These are phyloP conservation scores for Alisma plantagoaquatica DNA, from an alignment of 106 monocot species.

Conservation along the genomic window DNA sequence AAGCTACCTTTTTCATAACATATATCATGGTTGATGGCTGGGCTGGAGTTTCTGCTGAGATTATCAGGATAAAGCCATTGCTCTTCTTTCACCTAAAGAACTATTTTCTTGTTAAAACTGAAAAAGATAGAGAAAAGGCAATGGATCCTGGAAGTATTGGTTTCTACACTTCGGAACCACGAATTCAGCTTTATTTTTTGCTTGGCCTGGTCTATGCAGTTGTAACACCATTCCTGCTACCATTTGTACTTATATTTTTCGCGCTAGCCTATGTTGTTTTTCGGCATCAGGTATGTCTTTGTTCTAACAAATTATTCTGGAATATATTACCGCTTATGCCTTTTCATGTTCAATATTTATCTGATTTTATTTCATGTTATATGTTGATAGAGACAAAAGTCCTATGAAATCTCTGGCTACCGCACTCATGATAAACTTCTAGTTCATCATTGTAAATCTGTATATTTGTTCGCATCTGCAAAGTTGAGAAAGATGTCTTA, in stretches of 20 bases:
- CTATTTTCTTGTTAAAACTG: slow-evolving; percentile 71
- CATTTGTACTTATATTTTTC: slow-evolving; percentile 66
- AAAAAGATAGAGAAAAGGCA: slow-evolving; percentile 68
- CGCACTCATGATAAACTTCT: too few species aligned
- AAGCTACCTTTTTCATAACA: slow-evolving; percentile 81
- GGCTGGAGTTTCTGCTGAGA: slow-evolving; percentile 68
- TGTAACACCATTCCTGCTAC: slow-evolving; percentile 65
- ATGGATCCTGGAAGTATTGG: slow-evolving; percentile 79
- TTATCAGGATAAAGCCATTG: slow-evolving; percentile 57
- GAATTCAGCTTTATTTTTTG: slow-evolving; percentile 69
- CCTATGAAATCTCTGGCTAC: too few species aligned
- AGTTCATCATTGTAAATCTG: too few species aligned
- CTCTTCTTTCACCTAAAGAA: slow-evolving; percentile 65
- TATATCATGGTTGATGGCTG: slow-evolving; percentile 86
- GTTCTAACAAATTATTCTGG: too few species aligned
- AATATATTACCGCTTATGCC: too few species aligned
- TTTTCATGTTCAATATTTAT: too few species aligned
- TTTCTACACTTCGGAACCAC: slow-evolving; percentile 46
- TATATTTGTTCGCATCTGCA: too few species aligned
- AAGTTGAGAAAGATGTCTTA: too few species aligned
- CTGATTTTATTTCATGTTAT: too few species aligned
- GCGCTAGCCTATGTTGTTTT: slow-evolving; percentile 51
- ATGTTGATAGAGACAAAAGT: too few species aligned
- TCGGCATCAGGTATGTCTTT: slow-evolving; percentile 65
- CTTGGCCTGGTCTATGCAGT: slow-evolving; percentile 77